Conservation (phyloP, 2,329 filamentous ascomycete species). For the Xylaria sp. region DNA sequence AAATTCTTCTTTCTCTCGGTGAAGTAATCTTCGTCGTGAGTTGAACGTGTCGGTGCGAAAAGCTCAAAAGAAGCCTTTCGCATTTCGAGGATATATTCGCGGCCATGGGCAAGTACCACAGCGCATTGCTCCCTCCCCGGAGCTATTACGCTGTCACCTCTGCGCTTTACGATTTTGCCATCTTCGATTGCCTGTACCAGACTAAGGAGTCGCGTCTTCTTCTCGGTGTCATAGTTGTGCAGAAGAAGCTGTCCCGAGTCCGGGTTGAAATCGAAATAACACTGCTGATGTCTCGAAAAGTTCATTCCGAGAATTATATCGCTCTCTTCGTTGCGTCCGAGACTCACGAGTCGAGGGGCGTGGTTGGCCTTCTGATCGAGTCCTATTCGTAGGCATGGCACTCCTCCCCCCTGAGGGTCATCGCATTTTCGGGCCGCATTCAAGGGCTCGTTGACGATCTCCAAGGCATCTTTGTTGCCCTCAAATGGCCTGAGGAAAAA, state of each 20-base stretch:
- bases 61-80: too few species aligned
- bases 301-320: not conserved
- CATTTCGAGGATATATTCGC: too few species aligned
- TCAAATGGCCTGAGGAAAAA: too few species aligned
- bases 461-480: too few species aligned
- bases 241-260: not conserved
- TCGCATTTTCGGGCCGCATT: too few species aligned
- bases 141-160: not conserved
- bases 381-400: not conserved
- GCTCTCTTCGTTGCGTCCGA: not conserved
- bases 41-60: too few species aligned
- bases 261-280: not conserved
- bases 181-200: not conserved
- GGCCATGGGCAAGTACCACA: not conserved
- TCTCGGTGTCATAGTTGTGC: not conserved
- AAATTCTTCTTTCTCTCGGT: too few species aligned
- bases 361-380: not conserved
- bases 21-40: too few species aligned
- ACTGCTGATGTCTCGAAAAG: not conserved
- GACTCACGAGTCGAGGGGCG: not conserved
- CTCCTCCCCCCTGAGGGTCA: too few species aligned
- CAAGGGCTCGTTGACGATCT: too few species aligned
- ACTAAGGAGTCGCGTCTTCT: not conserved
- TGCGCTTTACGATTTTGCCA: not conserved
- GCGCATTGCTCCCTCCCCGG: not conserved